Conservation (phyloP, 257 asterid species). For the Plantago ovata region DNA sequence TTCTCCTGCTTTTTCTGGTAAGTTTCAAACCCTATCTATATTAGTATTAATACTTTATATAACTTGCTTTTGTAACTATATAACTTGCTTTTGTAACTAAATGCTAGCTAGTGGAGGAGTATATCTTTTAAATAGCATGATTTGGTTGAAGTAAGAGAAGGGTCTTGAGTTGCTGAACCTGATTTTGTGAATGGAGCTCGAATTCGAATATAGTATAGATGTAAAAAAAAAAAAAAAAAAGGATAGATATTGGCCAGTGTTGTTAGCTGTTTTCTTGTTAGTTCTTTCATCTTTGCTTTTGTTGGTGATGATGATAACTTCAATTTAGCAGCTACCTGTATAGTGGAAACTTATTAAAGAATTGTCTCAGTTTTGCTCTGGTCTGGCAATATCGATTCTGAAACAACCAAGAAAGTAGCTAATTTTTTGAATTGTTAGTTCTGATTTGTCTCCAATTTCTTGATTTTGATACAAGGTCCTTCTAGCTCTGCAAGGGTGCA, state of each 20-base stretch:
- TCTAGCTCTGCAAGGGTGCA: slow-evolving; percentile 65
- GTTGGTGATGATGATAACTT: not conserved
- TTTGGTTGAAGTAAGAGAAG: not conserved
- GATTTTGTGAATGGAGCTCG: too few species aligned
- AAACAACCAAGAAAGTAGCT: too few species aligned
- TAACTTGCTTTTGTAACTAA: not conserved
- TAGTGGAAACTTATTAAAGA: not conserved
- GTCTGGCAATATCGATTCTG: too few species aligned
- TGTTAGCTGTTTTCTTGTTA: not conserved
- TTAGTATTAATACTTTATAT: not conserved
- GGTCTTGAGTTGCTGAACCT: too few species aligned
- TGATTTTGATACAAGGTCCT: slow-evolving; percentile 36
- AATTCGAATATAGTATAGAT: not conserved
- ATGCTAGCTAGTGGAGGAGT: not conserved
- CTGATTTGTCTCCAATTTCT: slow-evolving; percentile 5
- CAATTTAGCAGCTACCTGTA: not conserved
- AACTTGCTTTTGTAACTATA: not conserved
- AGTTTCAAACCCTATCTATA: not conserved
- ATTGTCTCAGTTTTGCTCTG: not conserved
- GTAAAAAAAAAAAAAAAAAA: not conserved
- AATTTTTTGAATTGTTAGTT: too few species aligned
- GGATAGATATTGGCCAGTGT: not conserved
- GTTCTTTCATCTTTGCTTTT: not conserved
- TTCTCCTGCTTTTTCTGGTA: slow-evolving; percentile 52
- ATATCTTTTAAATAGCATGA: not conserved